Evolutionary conservation across 805 yeast species (phyloP).

Genomic region (Babjeviella inositovora): DNA sequence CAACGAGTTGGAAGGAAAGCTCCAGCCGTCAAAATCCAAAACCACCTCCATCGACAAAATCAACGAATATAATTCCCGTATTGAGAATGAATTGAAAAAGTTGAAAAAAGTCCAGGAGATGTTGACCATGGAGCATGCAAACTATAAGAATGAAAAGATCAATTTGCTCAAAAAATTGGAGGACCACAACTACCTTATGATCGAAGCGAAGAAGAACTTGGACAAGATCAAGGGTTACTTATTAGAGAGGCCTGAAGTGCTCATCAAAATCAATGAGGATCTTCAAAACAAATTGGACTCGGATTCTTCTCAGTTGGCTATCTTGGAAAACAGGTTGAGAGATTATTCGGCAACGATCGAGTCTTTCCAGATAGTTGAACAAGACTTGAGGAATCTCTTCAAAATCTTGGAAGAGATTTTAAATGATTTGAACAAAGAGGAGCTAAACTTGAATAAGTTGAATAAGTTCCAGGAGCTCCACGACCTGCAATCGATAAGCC

Average conservation of each 20-base stretch:
- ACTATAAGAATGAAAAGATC: conserved; percentile 49
- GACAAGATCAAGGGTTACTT: conserved; percentile 46
- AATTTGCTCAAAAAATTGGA: conserved; percentile 41
- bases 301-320: conserved; percentile 18
- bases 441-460: conserved; percentile 18
- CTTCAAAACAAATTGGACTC: conserved; percentile 24
- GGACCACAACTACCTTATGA: conserved; percentile 36
- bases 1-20: conserved; percentile 13
- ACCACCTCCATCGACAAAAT: conserved; percentile 21
- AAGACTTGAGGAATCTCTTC: conserved; percentile 22
- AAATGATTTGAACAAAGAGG: conserved; percentile 24
- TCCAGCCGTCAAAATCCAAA: conserved; percentile 2
- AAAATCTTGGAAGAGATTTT: conserved; percentile 31
- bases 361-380: conserved; percentile 29
- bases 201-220: conserved; percentile 39
- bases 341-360: conserved; percentile 38
- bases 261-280: conserved; percentile 34
- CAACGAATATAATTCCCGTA: conserved; percentile 29
- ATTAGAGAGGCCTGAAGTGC: conserved; percentile 39
- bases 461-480: conserved; percentile 20
- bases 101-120: conserved; percentile 48
- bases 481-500: conserved; percentile 17
- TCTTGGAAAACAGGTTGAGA: conserved; percentile 28
- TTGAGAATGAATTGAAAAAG: conserved; percentile 46
- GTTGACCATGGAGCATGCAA: conserved; percentile 41